phyloP scores from a whole-genome alignment of 352 stramenopile genomes.

The Phytophthora megakarya region DNA sequence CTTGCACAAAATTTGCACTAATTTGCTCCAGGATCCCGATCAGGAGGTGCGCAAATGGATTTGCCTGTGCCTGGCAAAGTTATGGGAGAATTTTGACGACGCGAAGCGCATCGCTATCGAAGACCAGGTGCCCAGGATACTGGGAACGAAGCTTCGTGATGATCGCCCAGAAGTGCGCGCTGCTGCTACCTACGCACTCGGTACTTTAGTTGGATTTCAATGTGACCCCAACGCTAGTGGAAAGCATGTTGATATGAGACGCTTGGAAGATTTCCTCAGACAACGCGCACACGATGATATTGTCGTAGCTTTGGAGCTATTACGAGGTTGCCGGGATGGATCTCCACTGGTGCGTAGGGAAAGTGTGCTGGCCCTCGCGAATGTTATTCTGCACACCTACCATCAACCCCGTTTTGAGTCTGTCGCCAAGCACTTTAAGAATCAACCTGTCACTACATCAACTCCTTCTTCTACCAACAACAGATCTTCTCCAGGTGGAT shows the following conservation, averaged over 20 bases:
- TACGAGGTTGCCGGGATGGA: conserved; percentile 75
- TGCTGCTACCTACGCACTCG: conserved; percentile 93
- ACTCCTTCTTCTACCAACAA: conserved; percentile 2
- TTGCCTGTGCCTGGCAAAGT: conserved; percentile 94
- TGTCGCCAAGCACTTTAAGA: conserved; percentile 83
- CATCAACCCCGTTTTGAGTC: conserved; percentile 86
- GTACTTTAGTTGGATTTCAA: conserved; percentile 89
- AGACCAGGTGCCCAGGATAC: conserved; percentile 81
- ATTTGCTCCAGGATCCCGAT: conserved; percentile 63
- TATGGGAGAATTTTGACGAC: conserved; percentile 93
- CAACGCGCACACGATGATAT: conserved; percentile 73
- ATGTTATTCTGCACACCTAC: conserved; percentile 87
- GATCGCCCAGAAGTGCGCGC: conserved; percentile 91
- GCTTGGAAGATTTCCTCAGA: conserved; percentile 66
- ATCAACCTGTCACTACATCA: conserved; percentile 32
- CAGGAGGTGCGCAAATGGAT: conserved; percentile 82
- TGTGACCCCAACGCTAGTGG: conserved; percentile 60
- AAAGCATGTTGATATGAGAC: conserved; percentile 48
- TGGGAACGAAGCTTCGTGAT: conserved; percentile 87
- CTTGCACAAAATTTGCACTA: conserved; percentile 79
- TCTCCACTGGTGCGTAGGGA: conserved; percentile 86
- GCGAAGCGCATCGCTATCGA: conserved; percentile 88
- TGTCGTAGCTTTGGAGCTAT: conserved; percentile 64
- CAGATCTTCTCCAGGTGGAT: conserved; percentile 5
- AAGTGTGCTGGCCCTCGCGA: conserved; percentile 81